Evolutionary conservation across 2,329 filamentous ascomycete species (phyloP).

Genomic region (Sporothrix humicola): DNA sequence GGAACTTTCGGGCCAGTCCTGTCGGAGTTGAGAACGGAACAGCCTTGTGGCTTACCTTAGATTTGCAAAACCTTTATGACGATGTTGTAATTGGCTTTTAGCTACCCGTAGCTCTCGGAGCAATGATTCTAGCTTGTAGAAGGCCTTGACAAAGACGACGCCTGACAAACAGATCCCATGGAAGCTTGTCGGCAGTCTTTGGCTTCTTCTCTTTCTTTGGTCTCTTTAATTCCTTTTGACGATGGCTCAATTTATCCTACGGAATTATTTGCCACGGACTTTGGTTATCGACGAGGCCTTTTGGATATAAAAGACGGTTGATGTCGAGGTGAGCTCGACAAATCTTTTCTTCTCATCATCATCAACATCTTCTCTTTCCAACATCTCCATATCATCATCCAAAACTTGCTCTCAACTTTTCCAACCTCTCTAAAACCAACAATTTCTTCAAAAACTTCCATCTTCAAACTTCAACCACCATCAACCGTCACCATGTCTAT

Average conservation of each 20-base stretch:
- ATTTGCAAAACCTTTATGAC: too few species aligned
- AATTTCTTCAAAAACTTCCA: not conserved
- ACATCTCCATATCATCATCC: too few species aligned
- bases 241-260: not conserved
- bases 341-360: not conserved
- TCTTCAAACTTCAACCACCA: not conserved
- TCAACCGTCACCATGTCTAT: conserved; percentile 24
- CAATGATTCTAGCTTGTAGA: not conserved
- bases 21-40: conserved; percentile 3
- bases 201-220: too few species aligned
- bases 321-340: not conserved
- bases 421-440: not conserved
- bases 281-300: conserved; percentile 23
- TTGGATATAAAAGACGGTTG: conserved; percentile 14
- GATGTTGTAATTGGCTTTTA: too few species aligned
- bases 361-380: not conserved
- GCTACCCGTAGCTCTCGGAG: too few species aligned
- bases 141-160: conserved; percentile 1
- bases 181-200: too few species aligned
- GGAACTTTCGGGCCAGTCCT: not conserved
- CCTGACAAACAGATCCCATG: not conserved
- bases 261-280: conserved; percentile 26
- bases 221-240: not conserved
- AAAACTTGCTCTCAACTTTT: not conserved
- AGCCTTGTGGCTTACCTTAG: not conserved